Percentiles rank a stretch among this genome's conserved stretches.
Evolutionary conservation across 2,329 filamentous ascomycete genomes (phyloP).

Genomic region (Paecilomyces fulvus): DNA sequence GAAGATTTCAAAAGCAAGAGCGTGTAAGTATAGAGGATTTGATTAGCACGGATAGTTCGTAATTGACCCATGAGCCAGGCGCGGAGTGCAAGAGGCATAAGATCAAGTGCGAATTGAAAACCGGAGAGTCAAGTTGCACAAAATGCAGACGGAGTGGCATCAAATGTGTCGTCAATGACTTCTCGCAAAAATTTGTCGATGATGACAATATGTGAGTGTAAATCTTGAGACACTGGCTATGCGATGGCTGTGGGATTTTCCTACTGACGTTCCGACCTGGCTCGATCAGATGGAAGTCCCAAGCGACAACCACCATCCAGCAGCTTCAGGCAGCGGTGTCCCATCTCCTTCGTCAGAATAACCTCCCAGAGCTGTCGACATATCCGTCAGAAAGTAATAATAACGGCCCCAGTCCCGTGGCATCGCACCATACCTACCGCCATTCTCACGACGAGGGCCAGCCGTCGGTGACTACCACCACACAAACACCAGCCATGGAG

Average conservation of each 20-base stretch:
- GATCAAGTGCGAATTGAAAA: conserved; percentile 46
- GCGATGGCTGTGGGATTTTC: neutral
- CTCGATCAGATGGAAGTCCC: conserved; percentile 36
- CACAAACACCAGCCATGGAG: conserved; percentile 26
- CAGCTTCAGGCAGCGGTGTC: conserved; percentile 39
- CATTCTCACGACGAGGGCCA: conserved; percentile 19
- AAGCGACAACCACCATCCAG: conserved; percentile 33
- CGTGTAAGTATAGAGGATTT: conserved; percentile 23
- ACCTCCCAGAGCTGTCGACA: conserved; percentile 34
- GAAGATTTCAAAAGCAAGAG: conserved; percentile 34
- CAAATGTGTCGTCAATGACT: conserved; percentile 48
- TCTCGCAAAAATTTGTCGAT: conserved; percentile 47
- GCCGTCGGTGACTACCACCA: conserved; percentile 17
- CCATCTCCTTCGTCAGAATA: conserved; percentile 36
- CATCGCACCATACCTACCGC: conserved; percentile 19
- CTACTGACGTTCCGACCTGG: neutral
- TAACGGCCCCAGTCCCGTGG: conserved; percentile 18
- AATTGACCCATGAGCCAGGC: conserved; percentile 17
- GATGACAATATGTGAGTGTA: conserved; percentile 43
- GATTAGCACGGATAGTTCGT: neutral
- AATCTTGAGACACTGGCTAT: neutral
- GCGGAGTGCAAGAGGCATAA: conserved; percentile 47
- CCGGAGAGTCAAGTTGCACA: conserved; percentile 39
- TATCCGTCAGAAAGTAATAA: conserved; percentile 23
- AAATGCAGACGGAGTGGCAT: conserved; percentile 44